Percentiles rank a stretch among this genome's conserved stretches.
phyloP scores from a whole-genome alignment of 2,329 filamentous ascomycete genomes.

The Apiospora hydei region DNA sequence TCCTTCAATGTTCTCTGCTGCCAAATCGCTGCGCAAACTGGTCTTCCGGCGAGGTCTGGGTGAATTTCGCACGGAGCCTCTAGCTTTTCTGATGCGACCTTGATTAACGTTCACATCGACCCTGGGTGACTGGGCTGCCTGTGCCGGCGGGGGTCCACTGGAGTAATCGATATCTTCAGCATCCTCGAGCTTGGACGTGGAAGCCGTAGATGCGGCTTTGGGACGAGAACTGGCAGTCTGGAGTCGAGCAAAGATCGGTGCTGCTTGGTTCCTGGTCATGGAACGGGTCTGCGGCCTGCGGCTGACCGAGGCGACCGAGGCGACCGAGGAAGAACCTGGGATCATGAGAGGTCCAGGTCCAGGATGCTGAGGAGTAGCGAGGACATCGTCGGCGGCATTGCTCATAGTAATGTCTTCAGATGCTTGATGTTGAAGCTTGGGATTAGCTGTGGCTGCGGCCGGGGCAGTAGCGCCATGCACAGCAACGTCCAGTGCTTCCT shows the following conservation, averaged over 20 bases:
- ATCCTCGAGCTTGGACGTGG: neutral
- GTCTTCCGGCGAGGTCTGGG: neutral
- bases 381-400: neutral
- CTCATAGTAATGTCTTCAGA: neutral
- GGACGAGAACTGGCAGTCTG: neutral
- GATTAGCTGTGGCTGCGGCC: neutral
- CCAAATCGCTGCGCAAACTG: neutral
- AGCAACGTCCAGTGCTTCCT: neutral
- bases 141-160: neutral
- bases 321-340: neutral
- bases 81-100: neutral
- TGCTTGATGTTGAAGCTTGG: neutral
- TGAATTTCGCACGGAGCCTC: neutral
- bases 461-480: neutral
- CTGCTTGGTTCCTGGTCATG: conserved; percentile 8
- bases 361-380: conserved; percentile 1
- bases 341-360: neutral
- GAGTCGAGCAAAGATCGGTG: neutral
- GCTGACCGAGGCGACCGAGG: neutral
- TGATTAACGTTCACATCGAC: neutral
- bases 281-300: conserved; percentile 5
- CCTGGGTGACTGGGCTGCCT: neutral
- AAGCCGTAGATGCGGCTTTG: neutral
- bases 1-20: neutral
- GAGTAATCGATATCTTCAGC: neutral